Conservation (phyloP, 228 moss, liverwort and hornwort species). For the Sphagnum magellanicum region DNA sequence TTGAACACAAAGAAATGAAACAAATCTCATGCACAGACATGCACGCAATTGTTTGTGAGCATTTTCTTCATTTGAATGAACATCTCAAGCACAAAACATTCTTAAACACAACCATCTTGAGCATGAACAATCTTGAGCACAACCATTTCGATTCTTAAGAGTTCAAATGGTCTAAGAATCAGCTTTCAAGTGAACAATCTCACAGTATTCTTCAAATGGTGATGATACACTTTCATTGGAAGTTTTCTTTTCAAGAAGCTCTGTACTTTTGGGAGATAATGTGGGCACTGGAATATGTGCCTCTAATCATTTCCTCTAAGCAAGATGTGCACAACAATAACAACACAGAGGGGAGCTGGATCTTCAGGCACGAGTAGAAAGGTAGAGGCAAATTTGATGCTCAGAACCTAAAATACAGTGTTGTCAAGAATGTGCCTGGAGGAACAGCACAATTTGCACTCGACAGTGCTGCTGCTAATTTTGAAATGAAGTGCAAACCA, state of each 20-base stretch:
- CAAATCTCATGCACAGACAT: no score
- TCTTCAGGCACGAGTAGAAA: slow-evolving; percentile 32
- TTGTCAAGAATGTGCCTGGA: slow-evolving; percentile 46
- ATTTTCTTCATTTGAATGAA: no score
- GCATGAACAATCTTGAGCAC: no score
- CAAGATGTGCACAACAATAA: slow-evolving; percentile 1
- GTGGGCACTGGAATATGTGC: slow-evolving; percentile 90
- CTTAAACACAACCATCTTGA: no score
- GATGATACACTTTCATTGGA: slow-evolving; percentile 93
- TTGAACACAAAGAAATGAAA: no score
- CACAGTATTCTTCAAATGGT: slow-evolving; percentile 50
- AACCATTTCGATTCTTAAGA: no score
- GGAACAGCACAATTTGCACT: slow-evolving; percentile 69
- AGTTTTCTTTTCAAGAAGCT: slow-evolving; percentile 94
- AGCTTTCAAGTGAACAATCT: no score
- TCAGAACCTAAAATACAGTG: slow-evolving; percentile 73
- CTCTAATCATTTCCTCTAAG: slow-evolving; percentile 9
- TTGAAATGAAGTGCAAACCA: slow-evolving; percentile 77
- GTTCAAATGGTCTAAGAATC: no score
- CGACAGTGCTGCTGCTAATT: slow-evolving; percentile 85
- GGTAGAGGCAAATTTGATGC: slow-evolving; percentile 80
- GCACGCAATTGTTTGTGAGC: no score
- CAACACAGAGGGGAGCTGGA: slow-evolving; percentile 45
- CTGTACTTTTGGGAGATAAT: slow-evolving; percentile 99
- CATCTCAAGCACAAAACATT: no score